A percentile compares a stretch with the other conserved stretches of the same genome.
Conservation (phyloP, 345 rosid species). For the Heritiera fomes region DNA sequence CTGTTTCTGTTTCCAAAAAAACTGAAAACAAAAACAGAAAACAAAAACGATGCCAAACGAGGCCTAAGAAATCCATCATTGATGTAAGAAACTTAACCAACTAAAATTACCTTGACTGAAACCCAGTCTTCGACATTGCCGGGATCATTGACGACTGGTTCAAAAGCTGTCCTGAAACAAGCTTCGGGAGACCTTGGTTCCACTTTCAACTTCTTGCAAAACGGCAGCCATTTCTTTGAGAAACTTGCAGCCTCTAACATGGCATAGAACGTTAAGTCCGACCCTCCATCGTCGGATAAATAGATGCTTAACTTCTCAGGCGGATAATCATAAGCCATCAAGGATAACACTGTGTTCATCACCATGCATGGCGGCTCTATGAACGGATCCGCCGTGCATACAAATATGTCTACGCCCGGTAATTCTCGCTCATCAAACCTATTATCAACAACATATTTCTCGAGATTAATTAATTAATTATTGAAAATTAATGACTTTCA, state of each 20-base stretch:
- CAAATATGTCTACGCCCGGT: constrained; percentile 46
- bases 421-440: constrained; percentile 34
- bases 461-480: too few relatives aligned
- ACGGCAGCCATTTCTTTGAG: constrained; percentile 34
- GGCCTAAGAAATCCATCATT: too few relatives aligned
- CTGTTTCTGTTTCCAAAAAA: too few relatives aligned
- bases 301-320: constrained; percentile 53
- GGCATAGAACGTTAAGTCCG: constrained; percentile 48
- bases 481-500: too few relatives aligned
- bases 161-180: constrained; percentile 29
- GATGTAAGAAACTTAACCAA: neutral
- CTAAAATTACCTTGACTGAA: neutral
- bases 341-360: constrained; percentile 54
- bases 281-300: constrained; percentile 66
- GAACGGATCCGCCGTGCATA: constrained; percentile 55
- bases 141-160: neutral
- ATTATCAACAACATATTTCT: neutral
- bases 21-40: too few relatives aligned
- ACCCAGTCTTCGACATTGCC: constrained; percentile 3
- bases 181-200: constrained; percentile 49
- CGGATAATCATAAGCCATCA: constrained; percentile 60
- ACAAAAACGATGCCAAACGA: too few relatives aligned
- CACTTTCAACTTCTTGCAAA: constrained; percentile 39
- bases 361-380: constrained; percentile 56
- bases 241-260: constrained; percentile 47